Evolutionary conservation across 2,329 filamentous ascomycete species (phyloP).

Genomic region (Fonsecaea erecta): DNA sequence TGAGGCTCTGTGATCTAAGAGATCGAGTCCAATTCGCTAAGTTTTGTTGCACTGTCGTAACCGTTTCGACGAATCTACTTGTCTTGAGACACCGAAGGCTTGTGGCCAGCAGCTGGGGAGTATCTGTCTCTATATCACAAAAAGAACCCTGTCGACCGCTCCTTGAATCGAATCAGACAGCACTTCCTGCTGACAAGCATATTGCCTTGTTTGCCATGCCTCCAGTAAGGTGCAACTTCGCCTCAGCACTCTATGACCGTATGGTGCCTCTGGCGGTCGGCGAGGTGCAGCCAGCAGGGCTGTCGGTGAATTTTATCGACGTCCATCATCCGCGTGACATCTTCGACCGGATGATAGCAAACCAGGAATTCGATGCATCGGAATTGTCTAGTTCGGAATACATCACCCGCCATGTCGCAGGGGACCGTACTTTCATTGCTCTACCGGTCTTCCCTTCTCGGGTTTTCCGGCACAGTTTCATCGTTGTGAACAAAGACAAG

Average conservation of each 20-base stretch:
- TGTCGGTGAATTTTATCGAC: slow-evolving; percentile 10
- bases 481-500: slow-evolving; percentile 40
- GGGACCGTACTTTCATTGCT: slow-evolving; percentile 4
- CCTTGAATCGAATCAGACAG: background rate
- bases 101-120: background rate
- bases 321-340: slow-evolving; percentile 11
- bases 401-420: slow-evolving; percentile 12
- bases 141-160: background rate
- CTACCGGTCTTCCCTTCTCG: slow-evolving; percentile 8
- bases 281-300: slow-evolving; percentile 10
- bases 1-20: background rate
- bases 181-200: background rate
- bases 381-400: slow-evolving; percentile 13
- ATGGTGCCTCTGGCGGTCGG: slow-evolving; percentile 12
- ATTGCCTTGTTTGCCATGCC: background rate
- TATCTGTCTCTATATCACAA: background rate
- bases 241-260: slow-evolving; percentile 11
- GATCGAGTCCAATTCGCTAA: background rate
- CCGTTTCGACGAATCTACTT: background rate
- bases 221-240: slow-evolving; percentile 12
- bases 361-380: slow-evolving; percentile 12
- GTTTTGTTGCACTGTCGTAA: background rate
- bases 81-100: background rate
- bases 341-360: slow-evolving; percentile 14
- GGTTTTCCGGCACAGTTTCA: slow-evolving; percentile 11